Evolutionary conservation across 2,329 filamentous ascomycete species (phyloP).

Genomic region (Trichoderma sp.): DNA sequence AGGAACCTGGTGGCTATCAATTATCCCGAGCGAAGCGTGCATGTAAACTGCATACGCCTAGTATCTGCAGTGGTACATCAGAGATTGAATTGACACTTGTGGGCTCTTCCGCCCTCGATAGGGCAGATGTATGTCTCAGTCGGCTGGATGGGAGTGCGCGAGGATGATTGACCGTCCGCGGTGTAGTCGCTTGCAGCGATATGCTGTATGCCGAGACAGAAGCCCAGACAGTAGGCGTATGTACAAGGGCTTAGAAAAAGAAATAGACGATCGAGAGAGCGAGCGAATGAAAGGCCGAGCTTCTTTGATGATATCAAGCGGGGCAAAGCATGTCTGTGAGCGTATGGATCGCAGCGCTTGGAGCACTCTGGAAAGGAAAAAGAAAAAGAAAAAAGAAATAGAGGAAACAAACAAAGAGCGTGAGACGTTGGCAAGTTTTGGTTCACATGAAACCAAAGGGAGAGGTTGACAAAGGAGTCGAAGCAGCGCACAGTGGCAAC

Average conservation of each 20-base stretch:
- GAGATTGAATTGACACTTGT: background rate
- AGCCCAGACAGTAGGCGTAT: background rate
- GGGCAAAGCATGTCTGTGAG: background rate
- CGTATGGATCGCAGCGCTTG: background rate
- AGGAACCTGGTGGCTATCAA: background rate
- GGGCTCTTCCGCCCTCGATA: slow-evolving; percentile 24
- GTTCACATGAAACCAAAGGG: background rate
- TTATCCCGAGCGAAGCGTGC: background rate
- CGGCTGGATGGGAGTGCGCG: background rate
- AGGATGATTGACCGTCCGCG: background rate
- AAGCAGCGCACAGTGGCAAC: slow-evolving; percentile 1
- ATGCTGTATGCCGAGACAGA: background rate
- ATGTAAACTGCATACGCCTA: background rate
- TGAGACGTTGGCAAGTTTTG: background rate
- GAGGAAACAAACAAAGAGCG: background rate
- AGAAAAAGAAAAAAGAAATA: background rate
- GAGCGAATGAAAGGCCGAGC: slow-evolving; percentile 10
- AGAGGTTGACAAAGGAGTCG: background rate
- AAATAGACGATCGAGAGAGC: background rate
- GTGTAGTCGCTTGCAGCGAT: too few relatives aligned
- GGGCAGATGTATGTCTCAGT: slow-evolving; percentile 28
- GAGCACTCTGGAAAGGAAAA: background rate
- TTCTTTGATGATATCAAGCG: slow-evolving; percentile 1
- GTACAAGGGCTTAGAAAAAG: slow-evolving; percentile 1
- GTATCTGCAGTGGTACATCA: background rate